Evolutionary conservation across 2,329 filamentous ascomycete genomes (phyloP), one percentile per base, ranked within the genome.

Genomic region (Claviceps pazoutovae): DNA sequence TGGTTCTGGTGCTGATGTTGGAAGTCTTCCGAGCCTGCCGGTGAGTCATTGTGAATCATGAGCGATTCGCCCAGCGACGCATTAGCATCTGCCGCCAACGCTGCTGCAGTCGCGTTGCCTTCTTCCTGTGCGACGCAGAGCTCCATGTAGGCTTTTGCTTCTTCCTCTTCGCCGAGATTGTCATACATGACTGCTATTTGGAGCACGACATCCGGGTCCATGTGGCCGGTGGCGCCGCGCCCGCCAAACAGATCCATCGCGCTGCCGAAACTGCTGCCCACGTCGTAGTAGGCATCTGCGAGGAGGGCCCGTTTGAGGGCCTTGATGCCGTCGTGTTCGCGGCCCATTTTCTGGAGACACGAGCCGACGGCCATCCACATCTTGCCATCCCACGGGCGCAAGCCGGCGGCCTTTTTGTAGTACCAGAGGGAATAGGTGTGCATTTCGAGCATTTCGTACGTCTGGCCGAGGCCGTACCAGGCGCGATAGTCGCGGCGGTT

Each of bases 281-380:
- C 71, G 56, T 93, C 87, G 63, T 91, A 90, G 64, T 90, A 91
- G 49, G 84, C 88, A 51, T 94, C 89, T 1, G 90, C 89, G 1
- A 93, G 79, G 7, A 98, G 72, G 0, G 93, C 93, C 39, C 93
- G 84, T 65, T 98, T 98, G 60, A 95, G 81, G 0, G 93, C 88
- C 62, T 95, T 93, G 66, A 98, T 96, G 34, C 88, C 91, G 59
- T 96, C 90, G n/a, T 83, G 78, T 49, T 88, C 75, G 51, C 90
- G 82, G 50, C 83, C 84, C 76, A 96, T 94, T 64, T 90, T 91
- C 55, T 91, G 85, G 56, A 95, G 83, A 64, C 91, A 96, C 37
- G 86, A 86, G 9, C 88, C 93, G 5, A 98, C 89, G 0, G 93
- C 93, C 72, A 93, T 86, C 93, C 93, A 98, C 87, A 98, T 95